phyloP scores from a whole-genome alignment of 2,329 filamentous ascomycete genomes.

The Venturia pyrina region DNA sequence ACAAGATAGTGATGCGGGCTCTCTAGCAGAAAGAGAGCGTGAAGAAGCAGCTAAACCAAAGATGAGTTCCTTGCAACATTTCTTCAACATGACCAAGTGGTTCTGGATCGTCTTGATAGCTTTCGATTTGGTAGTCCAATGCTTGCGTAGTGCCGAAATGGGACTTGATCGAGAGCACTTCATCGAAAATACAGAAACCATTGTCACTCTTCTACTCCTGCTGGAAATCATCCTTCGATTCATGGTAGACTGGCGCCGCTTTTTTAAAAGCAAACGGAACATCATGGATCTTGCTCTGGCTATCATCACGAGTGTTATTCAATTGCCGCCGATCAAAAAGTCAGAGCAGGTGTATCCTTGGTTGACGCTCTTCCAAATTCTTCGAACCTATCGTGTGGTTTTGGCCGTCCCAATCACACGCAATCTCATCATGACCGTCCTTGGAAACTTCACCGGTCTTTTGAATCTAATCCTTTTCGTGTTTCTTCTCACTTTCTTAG shows the following conservation, averaged over 20 bases:
- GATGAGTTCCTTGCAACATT: slow-evolving; percentile 48
- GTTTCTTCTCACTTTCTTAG: slow-evolving; percentile 87
- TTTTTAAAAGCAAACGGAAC: slow-evolving; percentile 65
- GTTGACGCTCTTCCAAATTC: slow-evolving; percentile 85
- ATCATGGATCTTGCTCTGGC: slow-evolving; percentile 72
- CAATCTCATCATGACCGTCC: slow-evolving; percentile 74
- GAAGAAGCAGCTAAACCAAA: not conserved
- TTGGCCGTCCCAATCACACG: slow-evolving; percentile 79
- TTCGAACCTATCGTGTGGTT: slow-evolving; percentile 86
- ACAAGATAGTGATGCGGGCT: slow-evolving; percentile 47
- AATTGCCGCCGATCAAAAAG: slow-evolving; percentile 69
- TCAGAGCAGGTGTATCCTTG: slow-evolving; percentile 69
- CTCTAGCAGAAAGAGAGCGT: slow-evolving; percentile 24
- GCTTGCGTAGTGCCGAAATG: slow-evolving; percentile 69
- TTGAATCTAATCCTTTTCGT: slow-evolving; percentile 93
- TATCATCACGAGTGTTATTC: slow-evolving; percentile 71
- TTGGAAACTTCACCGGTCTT: slow-evolving; percentile 87
- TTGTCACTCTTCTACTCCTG: slow-evolving; percentile 68
- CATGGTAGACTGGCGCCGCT: slow-evolving; percentile 66
- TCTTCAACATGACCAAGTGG: slow-evolving; percentile 64
- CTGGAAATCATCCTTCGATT: slow-evolving; percentile 77
- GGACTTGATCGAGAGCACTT: slow-evolving; percentile 47
- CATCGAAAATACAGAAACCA: slow-evolving; percentile 61
- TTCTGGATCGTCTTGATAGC: slow-evolving; percentile 76
- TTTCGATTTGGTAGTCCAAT: slow-evolving; percentile 70